These are phyloP conservation scores for Cryomyces minteri DNA, from an alignment of 495 filamentous ascomycete species.

Conservation along the genomic window DNA sequence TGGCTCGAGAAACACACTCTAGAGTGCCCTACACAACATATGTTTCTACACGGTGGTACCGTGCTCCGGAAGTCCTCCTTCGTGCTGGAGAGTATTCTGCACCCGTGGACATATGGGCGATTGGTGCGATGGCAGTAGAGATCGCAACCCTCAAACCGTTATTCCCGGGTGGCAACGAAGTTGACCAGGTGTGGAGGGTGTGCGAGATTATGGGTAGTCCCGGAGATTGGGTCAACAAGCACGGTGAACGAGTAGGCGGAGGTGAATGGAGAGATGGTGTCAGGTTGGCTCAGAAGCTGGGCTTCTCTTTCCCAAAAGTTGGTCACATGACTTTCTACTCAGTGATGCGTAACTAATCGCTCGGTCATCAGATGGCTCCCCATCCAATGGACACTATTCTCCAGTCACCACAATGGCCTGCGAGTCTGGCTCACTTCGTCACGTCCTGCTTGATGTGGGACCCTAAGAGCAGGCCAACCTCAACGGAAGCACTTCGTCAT, in stretches of 20 bases:
- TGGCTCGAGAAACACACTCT: slow-evolving; percentile 94
- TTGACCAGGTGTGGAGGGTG: slow-evolving; percentile 97
- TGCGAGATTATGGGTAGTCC: slow-evolving; percentile 99
- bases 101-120: slow-evolving; percentile 95
- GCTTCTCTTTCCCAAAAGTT: slow-evolving; percentile 92
- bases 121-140: slow-evolving; percentile 99
- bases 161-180: slow-evolving; percentile 95
- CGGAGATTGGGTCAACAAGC: slow-evolving; percentile 91
- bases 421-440: slow-evolving; percentile 74
- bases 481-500: slow-evolving; percentile 75
- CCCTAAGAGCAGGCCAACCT: slow-evolving; percentile 85
- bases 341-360: neutral
- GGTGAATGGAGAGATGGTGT: slow-evolving; percentile 97
- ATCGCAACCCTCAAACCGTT: slow-evolving; percentile 93
- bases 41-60: slow-evolving; percentile 96
- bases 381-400: slow-evolving; percentile 93
- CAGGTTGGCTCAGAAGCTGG: slow-evolving; percentile 80
- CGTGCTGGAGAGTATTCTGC: slow-evolving; percentile 94
- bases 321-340: slow-evolving; percentile 1
- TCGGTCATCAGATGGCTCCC: slow-evolving; percentile 62
- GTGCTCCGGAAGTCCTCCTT: slow-evolving; percentile 87
- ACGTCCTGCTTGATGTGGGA: slow-evolving; percentile 99
- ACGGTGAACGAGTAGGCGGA: slow-evolving; percentile 71
- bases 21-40: slow-evolving; percentile 96
- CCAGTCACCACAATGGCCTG: slow-evolving; percentile 78